phyloP scores from a whole-genome alignment of 176 grass and related monocot genomes.

The Carex kokanica region DNA sequence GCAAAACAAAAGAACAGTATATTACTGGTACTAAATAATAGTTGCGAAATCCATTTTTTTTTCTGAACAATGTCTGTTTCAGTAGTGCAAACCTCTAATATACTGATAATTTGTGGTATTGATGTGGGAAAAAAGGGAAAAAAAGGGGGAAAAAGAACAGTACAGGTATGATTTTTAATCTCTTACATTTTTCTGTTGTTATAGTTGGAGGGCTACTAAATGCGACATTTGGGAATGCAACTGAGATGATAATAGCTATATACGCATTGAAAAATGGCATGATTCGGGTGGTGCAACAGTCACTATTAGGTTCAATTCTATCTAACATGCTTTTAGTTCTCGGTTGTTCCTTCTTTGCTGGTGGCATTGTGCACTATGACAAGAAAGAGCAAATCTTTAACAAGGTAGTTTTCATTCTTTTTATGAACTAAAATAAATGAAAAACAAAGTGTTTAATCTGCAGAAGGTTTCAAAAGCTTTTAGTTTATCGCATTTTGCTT shows the following conservation, averaged over 20 bases:
- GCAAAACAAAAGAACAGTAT: too few species aligned
- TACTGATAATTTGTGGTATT: background rate
- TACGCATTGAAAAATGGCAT: constrained; percentile 76
- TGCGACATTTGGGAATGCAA: constrained; percentile 92
- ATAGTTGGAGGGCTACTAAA: constrained; percentile 83
- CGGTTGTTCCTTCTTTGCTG: constrained; percentile 67
- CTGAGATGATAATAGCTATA: constrained; percentile 86
- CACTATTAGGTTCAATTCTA: constrained; percentile 78
- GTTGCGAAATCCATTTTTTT: too few species aligned
- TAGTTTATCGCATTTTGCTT: too few species aligned
- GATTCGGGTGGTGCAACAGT: constrained; percentile 73
- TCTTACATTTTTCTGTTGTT: constrained; percentile 22
- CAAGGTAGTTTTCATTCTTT: constrained; percentile 41
- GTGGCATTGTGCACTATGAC: constrained; percentile 48
- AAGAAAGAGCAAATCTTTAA: constrained; percentile 75
- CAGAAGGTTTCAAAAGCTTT: too few species aligned
- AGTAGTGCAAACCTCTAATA: background rate
- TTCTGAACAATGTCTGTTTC: background rate
- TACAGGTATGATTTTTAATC: background rate
- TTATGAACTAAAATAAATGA: constrained; percentile 2
- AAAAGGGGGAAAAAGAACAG: background rate
- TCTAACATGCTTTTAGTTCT: constrained; percentile 86
- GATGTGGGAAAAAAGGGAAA: background rate
- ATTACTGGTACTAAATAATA: too few species aligned
- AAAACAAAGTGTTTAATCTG: too few species aligned